Base-by-base conservation (phyloP, 768 basidiomycete species). In the Mycena indigotica region DNA sequence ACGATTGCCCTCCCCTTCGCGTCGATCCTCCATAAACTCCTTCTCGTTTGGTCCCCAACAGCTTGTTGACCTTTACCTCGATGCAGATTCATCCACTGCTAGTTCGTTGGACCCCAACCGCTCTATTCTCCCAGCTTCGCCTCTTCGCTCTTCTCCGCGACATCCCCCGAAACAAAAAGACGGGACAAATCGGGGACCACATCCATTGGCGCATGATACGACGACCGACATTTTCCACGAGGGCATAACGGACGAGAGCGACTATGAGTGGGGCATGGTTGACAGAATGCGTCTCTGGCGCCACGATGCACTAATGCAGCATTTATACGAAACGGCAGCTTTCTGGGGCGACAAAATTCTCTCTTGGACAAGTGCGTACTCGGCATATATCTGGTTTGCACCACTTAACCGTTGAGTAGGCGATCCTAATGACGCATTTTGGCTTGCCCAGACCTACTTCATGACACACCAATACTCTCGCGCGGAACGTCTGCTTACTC, bases 331-430 rank as follows among this genome's bases (percentile, higher is more conserved):
- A 62, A 97, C 95, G 0, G 96, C 97, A 2, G 89, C 91, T 4
- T 98, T 98, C 70, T 99, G 97, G 97, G 97, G 97, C 4, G 94
- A 96, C 77, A 98, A 99, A 72, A 87, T 98, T 45, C 78, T 98
- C 46, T 91, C 84, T 59, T 95, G 94, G 93, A 98, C 97, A 28
- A 91, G 96, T 98, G 68, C 65, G 85, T 80, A 8, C 59, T 55
- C 51, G 57, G 38, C 54, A 56, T 19, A n/a, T 44, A 29, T 44
- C 25, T 15, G 28, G 24, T 15, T 29, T 24, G 49, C 60, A 59
- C 51, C 50, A 53, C 28, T 54, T 56, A 19, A n/a, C n/a, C 32
- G 55, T 60, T 53, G 39, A n/a, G 60, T 65, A 96, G 96, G 88
- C 61, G 93, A 98, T 67, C 89, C 95, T 28, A 97, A 98, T 69